Evolutionary conservation across 306 rosid species (phyloP).

Genomic region (Lagenaria siceraria): DNA sequence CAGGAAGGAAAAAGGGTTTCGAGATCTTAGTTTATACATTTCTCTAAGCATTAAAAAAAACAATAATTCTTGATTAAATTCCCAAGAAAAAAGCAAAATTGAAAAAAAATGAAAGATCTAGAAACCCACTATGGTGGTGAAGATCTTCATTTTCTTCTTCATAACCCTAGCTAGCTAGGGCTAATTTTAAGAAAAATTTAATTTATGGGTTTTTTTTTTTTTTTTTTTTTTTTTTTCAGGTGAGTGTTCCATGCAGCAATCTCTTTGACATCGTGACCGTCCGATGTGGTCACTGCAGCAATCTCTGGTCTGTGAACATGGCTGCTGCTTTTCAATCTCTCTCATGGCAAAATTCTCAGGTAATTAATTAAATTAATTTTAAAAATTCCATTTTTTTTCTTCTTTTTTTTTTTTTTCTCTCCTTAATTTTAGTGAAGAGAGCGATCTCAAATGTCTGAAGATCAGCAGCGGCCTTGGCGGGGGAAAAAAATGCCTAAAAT

Average conservation of each 20-base stretch:
- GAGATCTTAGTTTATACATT: not conserved
- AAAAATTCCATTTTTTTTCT: not conserved
- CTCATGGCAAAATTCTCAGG: conserved; percentile 38
- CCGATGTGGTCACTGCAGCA: conserved; percentile 98
- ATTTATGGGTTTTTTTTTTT: not conserved
- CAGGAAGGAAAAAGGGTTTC: not conserved
- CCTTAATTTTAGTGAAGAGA: not conserved
- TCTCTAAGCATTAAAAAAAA: not conserved
- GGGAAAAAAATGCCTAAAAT: not conserved
- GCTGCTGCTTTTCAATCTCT: conserved; percentile 90
- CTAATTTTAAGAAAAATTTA: not conserved
- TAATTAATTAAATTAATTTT: not conserved
- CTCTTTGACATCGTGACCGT: conserved; percentile 91
- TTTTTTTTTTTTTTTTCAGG: conserved; percentile 24
- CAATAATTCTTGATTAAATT: not conserved
- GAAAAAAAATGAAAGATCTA: not conserved
- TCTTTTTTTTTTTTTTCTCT: not conserved
- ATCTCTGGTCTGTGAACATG: conserved; percentile 99
- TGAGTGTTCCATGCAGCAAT: conserved; percentile 99
- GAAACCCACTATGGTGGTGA: not conserved
- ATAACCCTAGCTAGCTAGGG: not conserved
- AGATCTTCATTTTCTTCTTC: not conserved
- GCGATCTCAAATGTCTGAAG: not conserved
- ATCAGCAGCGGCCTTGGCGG: not conserved
- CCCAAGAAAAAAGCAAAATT: not conserved